Base-by-base conservation (phyloP, 805 yeast genomes). In the Helenozyma baotianmanensis region DNA sequence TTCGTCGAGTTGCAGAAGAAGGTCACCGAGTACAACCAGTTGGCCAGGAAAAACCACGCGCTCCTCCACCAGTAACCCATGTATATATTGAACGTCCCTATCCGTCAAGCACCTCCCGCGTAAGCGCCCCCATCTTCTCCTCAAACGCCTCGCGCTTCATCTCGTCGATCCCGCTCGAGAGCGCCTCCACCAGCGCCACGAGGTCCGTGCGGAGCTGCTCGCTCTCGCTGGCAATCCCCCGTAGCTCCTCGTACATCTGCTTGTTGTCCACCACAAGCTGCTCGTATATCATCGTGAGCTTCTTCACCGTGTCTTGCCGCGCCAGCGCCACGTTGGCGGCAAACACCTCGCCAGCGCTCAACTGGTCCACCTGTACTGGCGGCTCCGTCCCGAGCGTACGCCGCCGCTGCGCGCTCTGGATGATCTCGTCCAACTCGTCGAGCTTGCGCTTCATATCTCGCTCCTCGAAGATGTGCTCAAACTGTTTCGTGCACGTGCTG, bases 381-480 rank as follows among this genome's bases (percentile, higher is more conserved):
- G 31, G 32, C 7, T 40, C 44, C 2, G 32, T 15, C 11, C 40
- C 47, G 3, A 35, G 33, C 9, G 34, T 32, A 23, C 54, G 48
- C 15, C 69, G 42, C n/a, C 39, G 26, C 32, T 57, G 60, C 1
- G 78, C 77, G 9, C 51, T 54, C 19, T 57, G 54, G 10, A 75
- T 62, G 12, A 75, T 53, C 34, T 66, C 69, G 46, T 75, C 81
- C 29, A 75, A 52, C 32, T 64, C 66, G 40, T 73, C 54, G 30
- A 75, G 53, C 35, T 68, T 72, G 13, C 23, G 30, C 40, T 70
- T 61, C 15, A 75, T 48, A 22, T 65, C 60, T 11, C 73, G 48
- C 35, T 79, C 83, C 9, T 54, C 53, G 47, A 73, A 67, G 6
- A 79, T 74, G 30, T 70, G 68, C 9, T 71, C 70, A 42, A 78